Conservation (phyloP, 768 basidiomycete genomes). For the Tricholoma hemisulphureum region DNA sequence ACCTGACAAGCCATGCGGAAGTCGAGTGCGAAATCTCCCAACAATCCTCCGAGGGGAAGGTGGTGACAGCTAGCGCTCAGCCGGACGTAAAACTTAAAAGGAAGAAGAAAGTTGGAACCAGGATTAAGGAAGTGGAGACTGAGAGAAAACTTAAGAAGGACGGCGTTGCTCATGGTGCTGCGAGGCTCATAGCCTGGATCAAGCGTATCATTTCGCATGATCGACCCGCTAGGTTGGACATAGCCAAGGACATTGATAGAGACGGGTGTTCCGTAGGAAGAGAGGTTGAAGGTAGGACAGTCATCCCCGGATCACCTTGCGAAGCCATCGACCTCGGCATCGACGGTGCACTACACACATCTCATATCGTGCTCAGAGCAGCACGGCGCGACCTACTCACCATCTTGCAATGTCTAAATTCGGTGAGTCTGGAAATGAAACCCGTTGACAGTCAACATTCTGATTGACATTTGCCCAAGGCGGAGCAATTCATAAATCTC, state of each 20-base stretch:
- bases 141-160: slow-evolving; percentile 27
- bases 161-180: slow-evolving; percentile 33
- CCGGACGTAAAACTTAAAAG: slow-evolving; percentile 43
- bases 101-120: slow-evolving; percentile 39
- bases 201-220: slow-evolving; percentile 53
- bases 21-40: slow-evolving; percentile 28
- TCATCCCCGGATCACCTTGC: slow-evolving; percentile 1
- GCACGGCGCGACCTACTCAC: slow-evolving; percentile 55
- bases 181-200: slow-evolving; percentile 62
- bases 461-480: slow-evolving; percentile 33
- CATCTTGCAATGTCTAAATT: slow-evolving; percentile 52
- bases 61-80: slow-evolving; percentile 12
- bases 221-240: slow-evolving; percentile 35
- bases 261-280: slow-evolving; percentile 39
- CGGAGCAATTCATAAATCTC: slow-evolving; percentile 53
- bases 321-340: slow-evolving; percentile 36
- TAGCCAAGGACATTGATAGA: slow-evolving; percentile 42
- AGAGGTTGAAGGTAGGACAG: slow-evolving; percentile 28
- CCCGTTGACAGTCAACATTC: not conserved
- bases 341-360: slow-evolving; percentile 40
- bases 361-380: slow-evolving; percentile 49
- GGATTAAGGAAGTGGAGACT: slow-evolving; percentile 27
- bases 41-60: slow-evolving; percentile 16
- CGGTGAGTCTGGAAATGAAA: slow-evolving; percentile 39
- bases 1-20: slow-evolving; percentile 25